Base-by-base conservation (phyloP, 106 monocot genomes). In the Acorus gramineus region DNA sequence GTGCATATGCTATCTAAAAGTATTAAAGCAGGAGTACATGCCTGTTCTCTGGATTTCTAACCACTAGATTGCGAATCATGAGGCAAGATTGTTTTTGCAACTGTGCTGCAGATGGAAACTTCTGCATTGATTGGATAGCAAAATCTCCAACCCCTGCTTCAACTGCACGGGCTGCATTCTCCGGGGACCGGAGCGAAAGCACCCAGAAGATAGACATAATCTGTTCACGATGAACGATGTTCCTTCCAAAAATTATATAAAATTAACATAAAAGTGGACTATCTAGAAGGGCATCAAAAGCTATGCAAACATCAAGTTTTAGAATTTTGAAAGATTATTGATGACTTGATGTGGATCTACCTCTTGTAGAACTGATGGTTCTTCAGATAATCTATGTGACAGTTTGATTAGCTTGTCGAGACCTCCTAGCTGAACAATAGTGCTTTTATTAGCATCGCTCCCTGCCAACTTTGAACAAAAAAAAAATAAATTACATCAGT, bases 21-120 rank as follows among this genome's bases (percentile, higher is more conserved):
- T 48, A 2, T 46, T 28, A 63, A 49, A 50, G 4, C 6, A 60
- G 53, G 60, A 61, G 6, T 28, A 28, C 57, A 9, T 67, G 90
- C 95, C 90, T 80, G 68, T 90, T 96, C 53, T 90, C 87, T 44
- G 76, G 80, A 61, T 87, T 96, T 56, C 95, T 80, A 51, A 69
- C 90, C 5, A 85, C 90, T 73, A 96, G 80, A 81, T 96, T 96
- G 47, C 90, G 90, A 57, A 96, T 87, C 95, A 96, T 96, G 55
- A 80, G 74, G 69, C 95, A 96, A 45, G 82, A 74, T 70, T 96
- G 95, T 42, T 75, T 85, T 67, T 96, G 95, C 90, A 90, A 82
- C 65, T 87, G 95, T 81, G 78, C 69, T 58, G 84, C 76, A 75
- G 76, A 7, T 46, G 95, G 90, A 55, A 90, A 96, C 72, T 73